Percentiles rank a stretch among this genome's conserved stretches.
phyloP scores from a whole-genome alignment of 257 asterid genomes.

The Lavandula angustifolia region DNA sequence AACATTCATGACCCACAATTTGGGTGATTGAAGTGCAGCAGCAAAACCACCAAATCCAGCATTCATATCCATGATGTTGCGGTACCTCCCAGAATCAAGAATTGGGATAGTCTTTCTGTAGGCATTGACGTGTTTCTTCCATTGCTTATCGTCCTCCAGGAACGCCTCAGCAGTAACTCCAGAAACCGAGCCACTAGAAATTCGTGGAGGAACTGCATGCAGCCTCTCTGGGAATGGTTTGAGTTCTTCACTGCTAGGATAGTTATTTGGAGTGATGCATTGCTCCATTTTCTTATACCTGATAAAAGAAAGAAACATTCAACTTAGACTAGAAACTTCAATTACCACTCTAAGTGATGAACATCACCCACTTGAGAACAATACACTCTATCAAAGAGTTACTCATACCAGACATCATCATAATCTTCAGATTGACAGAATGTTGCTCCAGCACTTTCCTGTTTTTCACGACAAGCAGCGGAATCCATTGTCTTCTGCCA shows the following conservation, averaged over 20 bases:
- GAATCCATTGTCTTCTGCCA: constrained; percentile 92
- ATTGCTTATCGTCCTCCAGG: constrained; percentile 67
- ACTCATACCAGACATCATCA: constrained; percentile 80
- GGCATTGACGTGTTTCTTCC: constrained; percentile 87
- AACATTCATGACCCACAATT: constrained; percentile 95
- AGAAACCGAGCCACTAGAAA: constrained; percentile 68
- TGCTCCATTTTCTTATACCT: constrained; percentile 96
- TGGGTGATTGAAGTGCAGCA: constrained; percentile 79
- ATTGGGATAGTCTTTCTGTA: constrained; percentile 74
- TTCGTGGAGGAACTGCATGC: constrained; percentile 78
- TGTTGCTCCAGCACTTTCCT: constrained; percentile 64
- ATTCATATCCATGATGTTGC: constrained; percentile 98
- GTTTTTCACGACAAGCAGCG: constrained; percentile 74
- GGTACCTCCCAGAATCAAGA: constrained; percentile 89
- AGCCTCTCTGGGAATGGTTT: constrained; percentile 94
- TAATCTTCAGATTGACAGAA: constrained; percentile 67
- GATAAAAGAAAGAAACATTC: constrained; percentile 24
- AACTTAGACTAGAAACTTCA: constrained; percentile 7
- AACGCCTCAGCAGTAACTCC: constrained; percentile 72
- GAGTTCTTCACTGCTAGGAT: constrained; percentile 42
- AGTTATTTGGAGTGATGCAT: constrained; percentile 65
- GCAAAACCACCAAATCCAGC: constrained; percentile 95
- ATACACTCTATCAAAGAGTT: constrained; percentile 5
- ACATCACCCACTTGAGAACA: constrained; percentile 1
- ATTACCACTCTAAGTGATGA: not conserved